Base-by-base conservation (phyloP, 768 basidiomycete species). In the Filobasidium wieringae region DNA sequence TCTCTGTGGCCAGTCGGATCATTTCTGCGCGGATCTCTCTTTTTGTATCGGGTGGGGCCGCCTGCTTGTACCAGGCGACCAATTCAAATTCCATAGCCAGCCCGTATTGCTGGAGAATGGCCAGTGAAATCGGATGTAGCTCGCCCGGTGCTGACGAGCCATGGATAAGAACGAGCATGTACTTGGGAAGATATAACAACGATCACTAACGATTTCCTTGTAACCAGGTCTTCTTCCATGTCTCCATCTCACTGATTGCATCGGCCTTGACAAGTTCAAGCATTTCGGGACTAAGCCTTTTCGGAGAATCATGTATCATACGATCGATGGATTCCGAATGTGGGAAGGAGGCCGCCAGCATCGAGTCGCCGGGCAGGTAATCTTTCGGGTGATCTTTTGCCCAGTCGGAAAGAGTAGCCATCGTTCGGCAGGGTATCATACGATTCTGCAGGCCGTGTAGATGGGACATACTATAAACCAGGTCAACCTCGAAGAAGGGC, bases 321-420 rank as follows among this genome's bases (percentile, higher is more conserved):
- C 15, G 31, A 5, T 22, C 36, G 7, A 51, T 34, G n/a, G 54
- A 26, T 9, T 30, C 50, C 8, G 41, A 37, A 33, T 47, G 29
- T 17, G 26, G n/a, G 15, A 45, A 45, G 9, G 57, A 57, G 14
- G 58, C 51, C 0, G 61, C 55, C 14, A 62, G 57, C 64, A 65
- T 65, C 8, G 60, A 51, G 53, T 65, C 64, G 14, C 58, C 53
- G 14, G 50, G 22, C n/a, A 58, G 60, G 32, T 51, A 55, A 17
- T 47, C 33, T 2, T 57, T 26, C n/a, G 59, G 59, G 30, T 60
- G 59, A 54, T 60, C 41, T 17, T 26, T n/a, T 12, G 51, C n/a
- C 58, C 55, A 62, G 5, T 36, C 31, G 7, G 45, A 29, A 24
- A 55, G 30, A 2, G 52, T 37, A 24, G 53, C 37, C 4, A 32